Evolutionary conservation across 1,139 yeast species (phyloP).

Genomic region (Kurtzmaniella quercitrusa): DNA sequence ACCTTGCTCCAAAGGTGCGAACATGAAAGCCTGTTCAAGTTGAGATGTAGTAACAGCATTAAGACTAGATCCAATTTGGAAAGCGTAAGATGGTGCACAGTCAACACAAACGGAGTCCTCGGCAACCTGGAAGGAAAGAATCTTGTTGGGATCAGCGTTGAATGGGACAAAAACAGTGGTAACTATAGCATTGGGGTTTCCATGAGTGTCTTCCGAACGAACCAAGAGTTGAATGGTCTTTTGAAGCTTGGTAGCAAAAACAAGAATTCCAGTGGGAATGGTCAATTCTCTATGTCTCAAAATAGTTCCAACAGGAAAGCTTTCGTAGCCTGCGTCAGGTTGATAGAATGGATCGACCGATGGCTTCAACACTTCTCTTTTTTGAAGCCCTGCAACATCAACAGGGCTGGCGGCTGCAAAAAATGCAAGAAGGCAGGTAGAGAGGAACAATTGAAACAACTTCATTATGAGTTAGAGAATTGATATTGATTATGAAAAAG

Average conservation of each 20-base stretch:
- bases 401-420: not conserved
- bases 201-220: slow-evolving; percentile 9
- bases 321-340: slow-evolving; percentile 8
- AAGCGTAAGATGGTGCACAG: slow-evolving; percentile 20
- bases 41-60: not conserved
- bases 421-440: not conserved
- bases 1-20: slow-evolving; percentile 10
- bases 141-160: slow-evolving; percentile 15
- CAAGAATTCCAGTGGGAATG: not conserved
- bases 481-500: not conserved
- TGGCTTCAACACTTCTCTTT: slow-evolving; percentile 2
- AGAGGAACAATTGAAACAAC: not conserved
- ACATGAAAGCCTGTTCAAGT: slow-evolving; percentile 1
- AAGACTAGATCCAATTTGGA: slow-evolving; percentile 10
- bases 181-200: slow-evolving; percentile 17
- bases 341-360: slow-evolving; percentile 6
- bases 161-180: slow-evolving; percentile 17
- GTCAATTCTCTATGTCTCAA: slow-evolving; percentile 4
- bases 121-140: slow-evolving; percentile 18
- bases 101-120: slow-evolving; percentile 15
- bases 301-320: slow-evolving; percentile 7
- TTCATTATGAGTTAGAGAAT: not conserved
- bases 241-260: slow-evolving; percentile 6
- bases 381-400: not conserved
- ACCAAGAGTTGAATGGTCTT: slow-evolving; percentile 8